Base-by-base conservation (phyloP, 1,139 yeast species). In the Yamadazyma atlantica region DNA sequence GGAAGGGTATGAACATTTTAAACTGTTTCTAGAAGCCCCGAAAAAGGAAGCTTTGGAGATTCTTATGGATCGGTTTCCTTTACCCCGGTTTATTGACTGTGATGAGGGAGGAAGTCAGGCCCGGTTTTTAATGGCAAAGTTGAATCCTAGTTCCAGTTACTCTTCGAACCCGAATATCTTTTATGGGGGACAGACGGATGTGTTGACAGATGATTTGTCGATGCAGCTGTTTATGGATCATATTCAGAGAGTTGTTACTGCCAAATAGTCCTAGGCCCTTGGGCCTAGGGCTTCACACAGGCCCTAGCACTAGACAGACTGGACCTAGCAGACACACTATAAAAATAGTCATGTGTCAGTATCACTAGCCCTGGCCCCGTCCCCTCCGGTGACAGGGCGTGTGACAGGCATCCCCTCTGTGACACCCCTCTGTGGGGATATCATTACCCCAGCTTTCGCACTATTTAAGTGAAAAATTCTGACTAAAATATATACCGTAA, bases 71-170 rank as follows among this genome's bases (percentile, higher is more conserved):
- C 60, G 92, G 44, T 82, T 81, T 65, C 98, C 98, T 54, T 75
- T 92, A 55, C 98, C 98, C 35, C 80, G 97, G 66, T 92, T 87
- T 60, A 87, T 89, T 50, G 96, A 89, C 51, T 87, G 96, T 41
- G 96, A 89, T 58, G 96, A 89, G 52, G 97, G 97, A 55, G 51
- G 51, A 9, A 44, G 49, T 0, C 92, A 84, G 51, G 88, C 92
- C 0, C 69, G 94, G 54, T 85, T 85, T 55, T 65, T 85, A 43
- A 77, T 80, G 73, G 83, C 89, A 2, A 81, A 82, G 55, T 65
- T 85, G 51, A 85, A 84, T 55, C 94, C 94, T 13, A 76, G 87
- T 17, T 78, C 82, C 10, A 76, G 78, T 33, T 81, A 81, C 50
- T 71, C 76, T 26, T 61, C 70, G 34, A 52, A 64, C 45, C 65